A percentile compares a stretch with the other conserved stretches of the same genome.
Conservation (phyloP, 495 filamentous ascomycete species). For the Penicillium cinerascens region DNA sequence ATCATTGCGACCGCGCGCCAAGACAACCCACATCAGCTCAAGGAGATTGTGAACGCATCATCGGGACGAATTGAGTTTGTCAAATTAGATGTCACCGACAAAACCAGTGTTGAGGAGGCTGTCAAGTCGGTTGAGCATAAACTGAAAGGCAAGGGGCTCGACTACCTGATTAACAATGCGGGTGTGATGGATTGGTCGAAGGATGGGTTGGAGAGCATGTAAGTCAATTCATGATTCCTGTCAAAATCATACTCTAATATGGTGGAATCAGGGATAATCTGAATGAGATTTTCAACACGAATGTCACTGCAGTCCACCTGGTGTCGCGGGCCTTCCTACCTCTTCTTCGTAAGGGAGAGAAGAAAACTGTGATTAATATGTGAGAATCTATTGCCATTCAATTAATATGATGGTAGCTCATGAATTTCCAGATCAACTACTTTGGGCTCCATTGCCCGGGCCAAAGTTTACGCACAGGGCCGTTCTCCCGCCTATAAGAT, state of each 20-base stretch:
- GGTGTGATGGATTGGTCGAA: slow-evolving; percentile 26
- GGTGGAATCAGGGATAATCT: slow-evolving; percentile 29
- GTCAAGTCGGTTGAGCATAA: slow-evolving; percentile 29
- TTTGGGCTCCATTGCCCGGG: slow-evolving; percentile 40
- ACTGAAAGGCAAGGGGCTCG: slow-evolving; percentile 42
- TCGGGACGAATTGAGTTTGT: slow-evolving; percentile 41
- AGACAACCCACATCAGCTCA: slow-evolving; percentile 26
- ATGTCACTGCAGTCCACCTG: slow-evolving; percentile 41
- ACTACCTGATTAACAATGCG: slow-evolving; percentile 53
- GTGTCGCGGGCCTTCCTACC: slow-evolving; percentile 45
- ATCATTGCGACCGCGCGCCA: slow-evolving; percentile 38
- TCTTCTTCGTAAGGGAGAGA: slow-evolving; percentile 38
- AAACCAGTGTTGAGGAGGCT: slow-evolving; percentile 40
- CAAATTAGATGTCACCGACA: slow-evolving; percentile 42
- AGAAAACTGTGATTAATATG: slow-evolving; percentile 49
- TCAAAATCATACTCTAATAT: not conserved
- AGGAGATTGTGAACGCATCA: slow-evolving; percentile 14
- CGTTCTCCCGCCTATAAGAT: slow-evolving; percentile 48
- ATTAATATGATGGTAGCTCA: not conserved
- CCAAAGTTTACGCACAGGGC: slow-evolving; percentile 11
- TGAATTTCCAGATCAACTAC: slow-evolving; percentile 28
- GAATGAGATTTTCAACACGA: slow-evolving; percentile 37
- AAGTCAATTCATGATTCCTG: not conserved
- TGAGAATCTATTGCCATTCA: slow-evolving; percentile 13
- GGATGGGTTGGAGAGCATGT: slow-evolving; percentile 34